Base-by-base conservation (phyloP, 495 filamentous ascomycete genomes). In the Recurvomyces mirabilis region DNA sequence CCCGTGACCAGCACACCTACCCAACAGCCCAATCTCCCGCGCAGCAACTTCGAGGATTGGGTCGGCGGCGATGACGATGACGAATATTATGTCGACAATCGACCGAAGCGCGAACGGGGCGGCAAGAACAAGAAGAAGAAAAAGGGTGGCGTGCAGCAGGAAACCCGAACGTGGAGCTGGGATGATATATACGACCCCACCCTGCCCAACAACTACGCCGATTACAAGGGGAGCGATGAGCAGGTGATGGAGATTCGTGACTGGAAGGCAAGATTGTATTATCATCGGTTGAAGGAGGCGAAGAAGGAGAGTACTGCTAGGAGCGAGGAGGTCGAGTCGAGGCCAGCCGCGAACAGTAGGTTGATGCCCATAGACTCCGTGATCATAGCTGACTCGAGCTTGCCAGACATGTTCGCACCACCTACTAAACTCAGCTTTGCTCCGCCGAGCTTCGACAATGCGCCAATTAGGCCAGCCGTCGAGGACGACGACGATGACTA, bases 151-250 rank as follows among this genome's bases (percentile, higher is more conserved):
- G 76, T 77, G 52, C 67, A 70, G 28, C 68, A 74, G 29, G 61
- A 71, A 5, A 72, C 66, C 31, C 39, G 32, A 20, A 15, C 29
- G 6, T 49, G 44, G 46, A 43, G 41, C 34, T 95, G 88, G 89
- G 84, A 94, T 57, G 88, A 93, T 58, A 77, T 88, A 33, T 96
- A 94, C 55, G 89, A 94, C 54, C 83, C 86, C 0, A 71, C 81
- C 2, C 65, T 81, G 17, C 89, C 89, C 1, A 94, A 87, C 30
- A 84, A 76, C 43, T 87, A 89, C 46, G 79, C 87, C 35, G 83
- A 93, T 59, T 95, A 93, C 57, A 75, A 82, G 35, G 68, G 79
- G 28, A 89, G 86, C 49, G 87, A 93, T 23, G 89, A 94, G 60
- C 80, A 82, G 51, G 73, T 87, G 31, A 59, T 69, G 0, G 84